Conservation (phyloP, 2,329 filamentous ascomycete genomes). For the Colletotrichum filicis region DNA sequence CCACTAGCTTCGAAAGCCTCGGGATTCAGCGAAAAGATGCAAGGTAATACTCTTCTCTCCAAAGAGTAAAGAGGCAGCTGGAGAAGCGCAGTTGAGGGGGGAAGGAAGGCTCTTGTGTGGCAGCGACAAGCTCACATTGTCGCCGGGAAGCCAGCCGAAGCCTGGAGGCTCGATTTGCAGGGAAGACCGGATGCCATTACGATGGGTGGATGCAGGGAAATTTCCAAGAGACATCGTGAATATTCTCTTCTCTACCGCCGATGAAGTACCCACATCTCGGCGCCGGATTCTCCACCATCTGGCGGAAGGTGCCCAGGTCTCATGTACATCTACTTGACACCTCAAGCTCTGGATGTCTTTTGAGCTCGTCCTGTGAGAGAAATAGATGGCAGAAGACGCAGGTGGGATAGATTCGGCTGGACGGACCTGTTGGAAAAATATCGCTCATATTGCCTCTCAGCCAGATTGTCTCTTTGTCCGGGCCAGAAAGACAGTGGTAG, state of each 20-base stretch:
- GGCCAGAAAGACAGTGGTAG: background rate
- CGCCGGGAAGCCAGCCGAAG: background rate
- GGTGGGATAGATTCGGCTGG: constrained; percentile 10
- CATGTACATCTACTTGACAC: constrained; percentile 16
- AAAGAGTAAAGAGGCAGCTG: background rate
- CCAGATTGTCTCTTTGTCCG: constrained; percentile 1
- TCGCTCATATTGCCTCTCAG: constrained; percentile 23
- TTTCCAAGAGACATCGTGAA: constrained; percentile 33
- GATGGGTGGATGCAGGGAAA: constrained; percentile 5
- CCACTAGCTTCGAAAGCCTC: background rate
- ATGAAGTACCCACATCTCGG: constrained; percentile 20
- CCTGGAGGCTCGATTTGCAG: background rate
- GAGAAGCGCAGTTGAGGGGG: background rate
- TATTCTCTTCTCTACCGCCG: constrained; percentile 22
- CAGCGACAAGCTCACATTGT: background rate
- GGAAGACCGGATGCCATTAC: background rate
- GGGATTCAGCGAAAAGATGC: background rate
- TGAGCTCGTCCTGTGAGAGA: background rate
- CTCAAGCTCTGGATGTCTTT: background rate
- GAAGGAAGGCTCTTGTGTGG: background rate
- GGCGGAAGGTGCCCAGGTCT: constrained; percentile 1
- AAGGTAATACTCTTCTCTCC: background rate
- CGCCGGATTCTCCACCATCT: constrained; percentile 24
- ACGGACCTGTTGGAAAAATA: constrained; percentile 27
- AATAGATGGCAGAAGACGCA: background rate